A percentile compares a stretch with the other conserved stretches of the same genome.
Conservation (phyloP, 441 rosid genomes). For the Pelargonium fulgidum region DNA sequence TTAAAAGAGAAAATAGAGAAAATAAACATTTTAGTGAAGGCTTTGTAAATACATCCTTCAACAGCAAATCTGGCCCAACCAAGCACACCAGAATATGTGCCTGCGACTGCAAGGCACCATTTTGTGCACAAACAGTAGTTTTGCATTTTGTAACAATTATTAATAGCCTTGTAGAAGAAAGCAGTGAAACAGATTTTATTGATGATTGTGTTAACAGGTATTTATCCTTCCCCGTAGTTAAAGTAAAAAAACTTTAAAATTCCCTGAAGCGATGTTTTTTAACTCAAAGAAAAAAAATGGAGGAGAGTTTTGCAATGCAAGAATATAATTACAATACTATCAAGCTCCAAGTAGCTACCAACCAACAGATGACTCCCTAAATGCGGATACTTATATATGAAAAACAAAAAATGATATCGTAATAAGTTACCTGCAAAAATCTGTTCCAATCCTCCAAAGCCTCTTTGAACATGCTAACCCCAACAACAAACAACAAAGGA, state of each 20-base stretch:
- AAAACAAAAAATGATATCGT: no score
- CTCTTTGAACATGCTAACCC: constrained; percentile 87
- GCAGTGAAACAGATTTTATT: not conserved
- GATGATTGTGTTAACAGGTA: not conserved
- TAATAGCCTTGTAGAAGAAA: not conserved
- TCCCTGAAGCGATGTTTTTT: not conserved
- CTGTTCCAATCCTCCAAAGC: constrained; percentile 79
- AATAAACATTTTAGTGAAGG: no score
- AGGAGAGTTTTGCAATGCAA: not conserved
- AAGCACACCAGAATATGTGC: not conserved
- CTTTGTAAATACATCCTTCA: no score
- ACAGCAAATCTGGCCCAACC: not conserved
- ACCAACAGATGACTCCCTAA: not conserved
- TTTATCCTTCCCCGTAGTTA: not conserved
- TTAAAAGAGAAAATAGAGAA: no score
- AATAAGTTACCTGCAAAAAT: constrained; percentile 51
- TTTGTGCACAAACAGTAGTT: not conserved
- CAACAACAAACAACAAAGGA: constrained; percentile 73
- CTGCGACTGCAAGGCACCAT: not conserved
- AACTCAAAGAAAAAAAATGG: not conserved
- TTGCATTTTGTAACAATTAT: not conserved
- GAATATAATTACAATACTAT: constrained; percentile 7
- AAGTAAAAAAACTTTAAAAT: not conserved
- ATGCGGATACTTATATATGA: no score
- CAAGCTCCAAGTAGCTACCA: constrained; percentile 7